Evolutionary conservation across 1,139 yeast species (phyloP), one percentile per base, ranked within the genome.

Genomic region (Sugiyamaella grinbergsii): DNA sequence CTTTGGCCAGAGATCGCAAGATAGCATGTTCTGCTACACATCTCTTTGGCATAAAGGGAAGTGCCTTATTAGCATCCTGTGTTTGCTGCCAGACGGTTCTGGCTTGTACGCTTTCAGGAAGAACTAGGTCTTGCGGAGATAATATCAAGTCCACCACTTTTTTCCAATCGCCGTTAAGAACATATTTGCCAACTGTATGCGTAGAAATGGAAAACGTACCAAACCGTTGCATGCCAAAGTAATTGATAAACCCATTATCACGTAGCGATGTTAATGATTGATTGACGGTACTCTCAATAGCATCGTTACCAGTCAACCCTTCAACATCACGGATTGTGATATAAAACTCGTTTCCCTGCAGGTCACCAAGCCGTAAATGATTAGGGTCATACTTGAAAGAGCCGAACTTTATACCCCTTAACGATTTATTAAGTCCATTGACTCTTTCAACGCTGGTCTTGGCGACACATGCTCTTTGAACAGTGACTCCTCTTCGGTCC

Each of bases 171-270:
- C 80, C 82, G 49, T 80, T 76, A 47, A 93, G 72, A 28, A 93
- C 73, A 54, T 78, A 78, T 54, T 80, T 80, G 46, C 99, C 99
- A 49, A 90, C 76, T 29, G 77, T 79, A 68, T 93, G 97, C 0
- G 98, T 91, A 1, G 98, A 88, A 24, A 89, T 76, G 6, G 96
- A 86, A 63, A 90, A 93, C 0, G 98, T 90, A 28, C 99, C 99
- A 67, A 93, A 93, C 64, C 99, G 75, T 73, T 93, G 99, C 94
- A 93, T 85, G 18, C 99, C 99, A 65, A 79, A 93, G 67, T 94
- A 93, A 67, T 93, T 93, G 59, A 93, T 85, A 60, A 88, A 93
- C 0, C 99, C 99, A 26, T 77, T 75, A 1, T 74, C 74, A 49
- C 74, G 72, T 51, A 93, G 73, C 0, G 90, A 79, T 3, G 73